Base-by-base conservation (phyloP, 1,284 basidiomycete species). In the Omphalotus olearius region DNA sequence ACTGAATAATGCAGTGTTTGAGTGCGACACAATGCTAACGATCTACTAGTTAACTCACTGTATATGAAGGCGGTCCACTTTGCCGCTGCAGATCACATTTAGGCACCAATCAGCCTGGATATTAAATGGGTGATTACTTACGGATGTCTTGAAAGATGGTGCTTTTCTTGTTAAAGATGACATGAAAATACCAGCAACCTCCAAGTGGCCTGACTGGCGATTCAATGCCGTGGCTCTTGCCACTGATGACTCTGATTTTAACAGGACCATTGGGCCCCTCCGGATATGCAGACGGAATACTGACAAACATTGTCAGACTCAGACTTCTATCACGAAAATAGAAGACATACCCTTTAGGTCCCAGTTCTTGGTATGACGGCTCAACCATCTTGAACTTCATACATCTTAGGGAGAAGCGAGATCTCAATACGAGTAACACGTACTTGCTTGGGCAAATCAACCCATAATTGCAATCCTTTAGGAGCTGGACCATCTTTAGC, bases 121-220 rank as follows among this genome's bases (percentile, higher is more conserved):
- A 23, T 35, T 47, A 7, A 38, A 25, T 46, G 20, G 11, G 47
- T 42, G 46, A 36, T 23, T 35, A 71, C 85, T 70, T 67, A 78
- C 94, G 93, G 41, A 98, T 75, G 4, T 85, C 78, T 64, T 97
- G 94, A 73, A 92, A 97, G 16, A 93, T 76, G 14, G 69, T 76
- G 14, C 69, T 73, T 18, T 83, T 77, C 53, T 76, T 76, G 50
- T 77, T 73, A 64, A 96, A 85, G 53, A 74, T 81, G 54, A 90
- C 71, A 65, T 97, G 93, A 72, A 96, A 85, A 69, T 86, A 98
- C 88, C 92, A 94, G 68, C 93, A 95, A 1, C 93, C 93, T 13
- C 93, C 94, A 3, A 95, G 80, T 0, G 92, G 89, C 48, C 88
- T 75, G 25, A 98, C 93, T 16, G 93, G 93, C 1, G 91, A 94